These are phyloP conservation scores for Exsudoporus frostii DNA, from an alignment of 768 basidiomycete genomes.

Conservation along the genomic window DNA sequence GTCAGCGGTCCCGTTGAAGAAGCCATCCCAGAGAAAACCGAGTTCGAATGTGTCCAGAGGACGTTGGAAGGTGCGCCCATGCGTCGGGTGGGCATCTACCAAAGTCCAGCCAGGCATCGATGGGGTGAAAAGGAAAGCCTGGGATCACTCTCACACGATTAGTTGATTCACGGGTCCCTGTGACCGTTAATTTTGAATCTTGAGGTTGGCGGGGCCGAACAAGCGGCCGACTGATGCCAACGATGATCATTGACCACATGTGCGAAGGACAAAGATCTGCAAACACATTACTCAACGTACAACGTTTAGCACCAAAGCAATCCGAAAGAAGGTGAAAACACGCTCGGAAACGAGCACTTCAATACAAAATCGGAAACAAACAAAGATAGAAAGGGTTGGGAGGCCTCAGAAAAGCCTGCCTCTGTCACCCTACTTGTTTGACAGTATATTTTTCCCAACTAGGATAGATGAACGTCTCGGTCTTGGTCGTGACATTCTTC, in stretches of 20 bases:
- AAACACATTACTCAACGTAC: conserved; percentile 2
- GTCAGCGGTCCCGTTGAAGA: conserved; percentile 45
- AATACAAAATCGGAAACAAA: neutral
- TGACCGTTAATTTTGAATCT: neutral
- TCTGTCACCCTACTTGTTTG: conserved; percentile 31
- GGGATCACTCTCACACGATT: neutral
- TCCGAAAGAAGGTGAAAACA: neutral
- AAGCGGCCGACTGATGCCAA: neutral
- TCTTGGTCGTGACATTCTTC: conserved; percentile 33
- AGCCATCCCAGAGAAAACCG: conserved; percentile 40
- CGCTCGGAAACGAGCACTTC: neutral
- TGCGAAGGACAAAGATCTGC: neutral
- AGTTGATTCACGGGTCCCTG: neutral
- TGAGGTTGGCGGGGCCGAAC: neutral
- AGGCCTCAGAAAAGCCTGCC: neutral
- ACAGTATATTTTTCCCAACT: conserved; percentile 67
- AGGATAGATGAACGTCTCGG: conserved; percentile 52
- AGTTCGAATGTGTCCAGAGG: conserved; percentile 40
- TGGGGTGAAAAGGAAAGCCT: neutral
- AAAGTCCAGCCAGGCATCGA: conserved; percentile 18
- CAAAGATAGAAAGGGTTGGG: neutral
- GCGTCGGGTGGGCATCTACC: neutral
- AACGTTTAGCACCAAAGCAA: neutral
- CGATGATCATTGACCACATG: neutral
- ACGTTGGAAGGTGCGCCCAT: conserved; percentile 29